Base-by-base conservation (phyloP, 2,329 filamentous ascomycete genomes). In the Cryphonectria parasitica region DNA sequence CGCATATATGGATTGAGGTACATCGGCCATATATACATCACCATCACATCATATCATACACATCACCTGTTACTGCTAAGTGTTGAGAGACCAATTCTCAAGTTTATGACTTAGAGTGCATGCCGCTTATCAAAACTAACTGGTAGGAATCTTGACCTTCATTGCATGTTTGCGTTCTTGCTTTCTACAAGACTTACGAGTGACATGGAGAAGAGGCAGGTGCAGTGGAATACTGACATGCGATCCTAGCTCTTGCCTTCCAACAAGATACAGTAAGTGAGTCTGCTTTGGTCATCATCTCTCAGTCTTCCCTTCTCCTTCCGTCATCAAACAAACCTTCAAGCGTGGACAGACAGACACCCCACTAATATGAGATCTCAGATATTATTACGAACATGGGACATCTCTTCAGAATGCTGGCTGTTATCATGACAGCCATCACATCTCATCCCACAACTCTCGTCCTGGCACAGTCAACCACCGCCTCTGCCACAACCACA, bases 401-500 rank as follows among this genome's bases (percentile, higher is more conserved):
- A 43, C 56, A 45, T 11, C 19, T 34, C 25, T n/a, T 52, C 60
- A 15, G 31, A 17, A 28, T 49, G 11, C 22, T 43, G n/a, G 34
- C 56, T 28, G 39, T 41, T 19, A 31, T 49, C 25, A 15, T 52
- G 36, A 63, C 65, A 28, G 62, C 49, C 15, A 36, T 69, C 5
- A 36, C 66, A 6, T 22, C 68, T 2, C n/a, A 56, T 13, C n/a
- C 19, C 17, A 25, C 45, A n/a, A 22, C 41, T 39, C 28, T 66
- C 31, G 31, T 28, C 25, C 13, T 49, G 17, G 66, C 68, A 4
- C 64, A 73, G n/a, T 63, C 74, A 8, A 36, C 69, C 19, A 66
- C 64, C n/a, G 45, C 36, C n/a, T 56, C 45, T 49, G 39, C 49
- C 5, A 45, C 63, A 36, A 22, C 58, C 8, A 34, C 34, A 34